Evolutionary conservation across 768 basidiomycete species (phyloP), one percentile per base, ranked within the genome.

Genomic region (Tricholoma furcatifolium): DNA sequence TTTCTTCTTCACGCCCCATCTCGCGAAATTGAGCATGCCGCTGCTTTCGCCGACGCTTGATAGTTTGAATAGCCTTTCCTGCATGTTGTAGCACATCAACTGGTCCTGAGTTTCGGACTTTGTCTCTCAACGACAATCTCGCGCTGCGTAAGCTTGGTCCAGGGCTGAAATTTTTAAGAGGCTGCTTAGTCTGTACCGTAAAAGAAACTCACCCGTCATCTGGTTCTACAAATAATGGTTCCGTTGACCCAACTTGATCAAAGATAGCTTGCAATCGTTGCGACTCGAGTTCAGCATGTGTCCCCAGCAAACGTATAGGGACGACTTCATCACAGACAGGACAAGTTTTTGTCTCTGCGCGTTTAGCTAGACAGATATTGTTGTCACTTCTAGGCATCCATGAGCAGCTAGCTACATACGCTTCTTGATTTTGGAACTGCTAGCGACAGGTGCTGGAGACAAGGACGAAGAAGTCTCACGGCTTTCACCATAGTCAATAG

Each of bases 291-390:
- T 74, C 75, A 3, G 78, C 75, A 59, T 92, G 91, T 51, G 71
- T 74, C 2, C 73, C 74, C 14, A 92, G 74, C n/a, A 91, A 75
- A 11, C 89, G 83, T 20, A 90, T 62, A 12, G 90, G 89, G 38
- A 93, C 86, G 35, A 65, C 65, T 64, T 92, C 89, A 12, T 76
- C 70, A 68, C 90, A 93, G 35, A 87, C 80, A 1, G 90, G 91
- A 62, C 90, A 93, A 53, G 73, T 73, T 52, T 83, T 75, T 2
- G 87, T 92, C 63, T 91, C 88, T 15, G 85, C 88, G 40, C 85
- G 81, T 65, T 83, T 88, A 3, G 76, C 87, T 89, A 52, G 46
- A 43, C 47, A 46, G 14, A 46, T 20, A 15, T 65, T 35, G 61
- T 54, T 18, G 21, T 45, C 38, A 40, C 27, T 17, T 15, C 24